A percentile compares a stretch with the other conserved stretches of the same genome.
Evolutionary conservation across 371 early-diverging fungal genomes (phyloP).

Genomic region (Rhizomucor pusillus): DNA sequence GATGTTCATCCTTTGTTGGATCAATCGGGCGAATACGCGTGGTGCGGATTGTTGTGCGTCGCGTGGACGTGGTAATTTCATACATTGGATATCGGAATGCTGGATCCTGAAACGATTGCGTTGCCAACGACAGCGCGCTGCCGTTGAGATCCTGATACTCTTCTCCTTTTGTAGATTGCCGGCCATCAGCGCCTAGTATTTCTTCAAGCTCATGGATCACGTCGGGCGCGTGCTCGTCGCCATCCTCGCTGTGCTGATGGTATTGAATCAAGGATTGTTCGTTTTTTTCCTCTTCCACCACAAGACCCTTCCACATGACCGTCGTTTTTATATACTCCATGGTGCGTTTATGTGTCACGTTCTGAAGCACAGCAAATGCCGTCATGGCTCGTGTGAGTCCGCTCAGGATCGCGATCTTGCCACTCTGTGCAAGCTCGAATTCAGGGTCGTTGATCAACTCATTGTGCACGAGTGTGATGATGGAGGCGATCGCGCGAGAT

Average conservation of each 20-base stretch:
- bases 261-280: constrained; percentile 6
- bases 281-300: constrained; percentile 39
- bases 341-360: constrained; percentile 67
- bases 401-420: constrained; percentile 67
- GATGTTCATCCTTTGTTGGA: constrained; percentile 9
- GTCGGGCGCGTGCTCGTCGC: constrained; percentile 13
- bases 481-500: constrained; percentile 80
- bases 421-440: constrained; percentile 57
- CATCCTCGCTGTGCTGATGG: not conserved
- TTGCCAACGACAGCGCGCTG: constrained; percentile 4
- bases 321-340: constrained; percentile 43
- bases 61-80: constrained; percentile 38
- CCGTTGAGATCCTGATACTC: constrained; percentile 1
- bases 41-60: constrained; percentile 31
- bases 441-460: constrained; percentile 73
- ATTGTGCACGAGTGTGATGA: constrained; percentile 71
- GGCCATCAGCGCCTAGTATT: constrained; percentile 12
- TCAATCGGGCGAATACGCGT: constrained; percentile 43
- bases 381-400: constrained; percentile 79
- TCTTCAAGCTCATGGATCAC: constrained; percentile 44
- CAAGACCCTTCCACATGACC: constrained; percentile 55
- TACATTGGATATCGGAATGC: constrained; percentile 23
- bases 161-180: no score
- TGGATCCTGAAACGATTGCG: not conserved
- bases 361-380: constrained; percentile 84